These are phyloP conservation scores for Microdochium trichocladiopsis DNA, from an alignment of 2,329 filamentous ascomycete genomes.

Conservation along the genomic window DNA sequence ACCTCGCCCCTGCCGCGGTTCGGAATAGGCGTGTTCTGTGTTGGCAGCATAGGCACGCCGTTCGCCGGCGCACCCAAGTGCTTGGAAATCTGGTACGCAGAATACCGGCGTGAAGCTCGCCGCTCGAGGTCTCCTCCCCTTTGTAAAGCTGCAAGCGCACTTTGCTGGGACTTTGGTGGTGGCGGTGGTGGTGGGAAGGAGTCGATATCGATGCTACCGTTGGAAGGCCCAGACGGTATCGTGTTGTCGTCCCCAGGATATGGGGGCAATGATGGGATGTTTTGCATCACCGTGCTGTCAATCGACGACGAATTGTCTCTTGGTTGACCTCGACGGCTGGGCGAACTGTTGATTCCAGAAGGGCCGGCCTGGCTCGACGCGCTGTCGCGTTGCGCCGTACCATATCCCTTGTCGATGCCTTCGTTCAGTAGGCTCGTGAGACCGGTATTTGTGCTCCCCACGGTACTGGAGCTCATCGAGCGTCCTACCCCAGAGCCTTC, in stretches of 20 bases:
- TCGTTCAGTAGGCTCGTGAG: constrained; percentile 54
- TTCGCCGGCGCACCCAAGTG: constrained; percentile 76
- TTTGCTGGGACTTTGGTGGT: constrained; percentile 77
- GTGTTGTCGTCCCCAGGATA: constrained; percentile 57
- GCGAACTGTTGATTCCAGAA: constrained; percentile 29
- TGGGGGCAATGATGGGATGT: constrained; percentile 65
- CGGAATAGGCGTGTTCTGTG: constrained; percentile 75
- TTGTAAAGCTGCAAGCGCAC: constrained; percentile 85
- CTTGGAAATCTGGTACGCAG: constrained; percentile 93
- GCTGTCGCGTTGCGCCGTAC: constrained; percentile 27
- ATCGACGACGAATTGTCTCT: constrained; percentile 52
- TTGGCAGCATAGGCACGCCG: constrained; percentile 79
- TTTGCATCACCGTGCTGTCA: constrained; percentile 72
- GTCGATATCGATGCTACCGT: constrained; percentile 49
- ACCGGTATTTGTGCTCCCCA: constrained; percentile 49
- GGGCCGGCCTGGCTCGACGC: constrained; percentile 11
- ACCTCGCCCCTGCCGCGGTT: constrained; percentile 75
- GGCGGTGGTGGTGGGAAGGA: constrained; percentile 69
- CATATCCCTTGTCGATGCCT: constrained; percentile 47
- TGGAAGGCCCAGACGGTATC: constrained; percentile 34
- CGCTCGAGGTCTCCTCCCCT: constrained; percentile 88
- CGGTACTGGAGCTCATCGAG: constrained; percentile 52
- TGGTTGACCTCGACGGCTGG: constrained; percentile 37
- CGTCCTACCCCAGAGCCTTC: constrained; percentile 32
- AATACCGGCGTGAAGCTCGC: constrained; percentile 87